These are phyloP conservation scores for Podaxis carcinomalis DNA, from an alignment of 768 basidiomycete genomes.

Conservation along the genomic window DNA sequence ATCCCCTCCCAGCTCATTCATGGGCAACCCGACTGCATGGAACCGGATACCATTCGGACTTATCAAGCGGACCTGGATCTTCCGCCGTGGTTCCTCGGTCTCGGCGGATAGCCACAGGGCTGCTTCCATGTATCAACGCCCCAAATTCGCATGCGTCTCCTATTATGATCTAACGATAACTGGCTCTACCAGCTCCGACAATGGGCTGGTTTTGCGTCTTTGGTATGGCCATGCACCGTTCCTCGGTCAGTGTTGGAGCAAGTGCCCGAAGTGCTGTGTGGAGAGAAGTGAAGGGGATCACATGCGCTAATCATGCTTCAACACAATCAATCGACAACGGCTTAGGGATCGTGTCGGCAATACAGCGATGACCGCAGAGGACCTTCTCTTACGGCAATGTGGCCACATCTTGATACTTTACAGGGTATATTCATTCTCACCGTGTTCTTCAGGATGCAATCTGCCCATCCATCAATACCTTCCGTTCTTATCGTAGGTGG, in stretches of 20 bases:
- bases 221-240: neutral
- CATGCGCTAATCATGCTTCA: neutral
- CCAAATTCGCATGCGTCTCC: neutral
- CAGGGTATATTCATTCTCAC: constrained; percentile 3
- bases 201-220: neutral
- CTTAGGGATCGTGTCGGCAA: constrained; percentile 1
- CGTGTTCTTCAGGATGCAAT: constrained; percentile 6
- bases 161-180: neutral
- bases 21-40: neutral
- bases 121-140: neutral
- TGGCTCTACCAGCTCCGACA: neutral
- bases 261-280: neutral
- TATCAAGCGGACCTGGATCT: constrained; percentile 1
- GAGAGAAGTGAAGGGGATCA: neutral
- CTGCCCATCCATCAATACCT: constrained; percentile 4
- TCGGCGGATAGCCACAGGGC: constrained; percentile 1
- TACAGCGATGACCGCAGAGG: constrained; percentile 2
- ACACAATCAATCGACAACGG: constrained; percentile 7
- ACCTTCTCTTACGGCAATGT: neutral
- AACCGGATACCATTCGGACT: neutral
- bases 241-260: neutral
- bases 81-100: constrained; percentile 2
- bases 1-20: neutral
- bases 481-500: constrained; percentile 10
- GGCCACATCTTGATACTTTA: neutral